These are phyloP conservation scores for Beauveria brongniartii DNA, from an alignment of 2,329 filamentous ascomycete species.

Conservation along the genomic window DNA sequence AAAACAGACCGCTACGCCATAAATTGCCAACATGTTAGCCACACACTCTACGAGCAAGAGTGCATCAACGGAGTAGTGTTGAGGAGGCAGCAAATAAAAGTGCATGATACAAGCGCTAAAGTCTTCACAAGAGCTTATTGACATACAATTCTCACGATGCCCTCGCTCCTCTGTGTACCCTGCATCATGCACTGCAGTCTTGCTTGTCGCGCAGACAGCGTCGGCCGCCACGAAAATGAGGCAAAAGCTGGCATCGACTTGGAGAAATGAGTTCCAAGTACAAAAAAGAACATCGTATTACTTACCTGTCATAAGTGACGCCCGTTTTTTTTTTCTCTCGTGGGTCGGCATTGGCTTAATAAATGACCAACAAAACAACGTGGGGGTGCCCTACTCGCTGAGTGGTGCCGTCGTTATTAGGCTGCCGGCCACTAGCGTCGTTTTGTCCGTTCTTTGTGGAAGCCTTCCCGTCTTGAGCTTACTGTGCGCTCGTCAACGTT, in stretches of 20 bases:
- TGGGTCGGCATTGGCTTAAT: not conserved
- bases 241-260: too few relatives aligned
- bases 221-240: not conserved
- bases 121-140: not conserved
- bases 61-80: too few relatives aligned
- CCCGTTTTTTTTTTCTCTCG: not conserved
- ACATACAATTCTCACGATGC: not conserved
- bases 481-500: not conserved
- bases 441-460: not conserved
- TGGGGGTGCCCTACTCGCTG: not conserved
- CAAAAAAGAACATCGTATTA: not conserved
- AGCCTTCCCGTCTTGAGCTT: not conserved
- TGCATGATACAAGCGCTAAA: too few relatives aligned
- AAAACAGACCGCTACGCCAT: too few relatives aligned
- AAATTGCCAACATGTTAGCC: too few relatives aligned
- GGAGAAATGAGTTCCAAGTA: not conserved
- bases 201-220: not conserved
- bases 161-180: not conserved
- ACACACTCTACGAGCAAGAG: too few relatives aligned
- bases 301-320: not conserved
- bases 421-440: not conserved
- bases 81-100: too few relatives aligned
- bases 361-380: not conserved
- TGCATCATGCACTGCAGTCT: not conserved
- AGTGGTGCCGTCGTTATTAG: not conserved